Percentiles rank a stretch among this genome's conserved stretches.
Evolutionary conservation across 1,284 basidiomycete species (phyloP).

Genomic region (Trichosporon inkin): DNA sequence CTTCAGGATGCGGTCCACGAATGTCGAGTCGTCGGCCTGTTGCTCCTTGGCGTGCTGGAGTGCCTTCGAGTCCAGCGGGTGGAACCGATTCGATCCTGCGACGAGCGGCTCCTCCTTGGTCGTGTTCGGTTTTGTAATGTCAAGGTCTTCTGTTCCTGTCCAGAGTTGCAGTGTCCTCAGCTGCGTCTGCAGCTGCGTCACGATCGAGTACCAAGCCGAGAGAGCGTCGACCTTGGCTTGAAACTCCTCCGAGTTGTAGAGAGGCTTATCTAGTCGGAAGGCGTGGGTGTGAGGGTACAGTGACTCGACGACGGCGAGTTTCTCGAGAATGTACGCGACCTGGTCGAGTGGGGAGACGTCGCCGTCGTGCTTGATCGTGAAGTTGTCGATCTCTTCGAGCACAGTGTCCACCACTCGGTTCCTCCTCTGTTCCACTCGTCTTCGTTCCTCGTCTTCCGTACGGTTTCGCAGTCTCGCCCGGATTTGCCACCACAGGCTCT

Average conservation of each 20-base stretch:
- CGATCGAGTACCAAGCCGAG: constrained; percentile 81
- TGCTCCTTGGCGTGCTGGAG: constrained; percentile 28
- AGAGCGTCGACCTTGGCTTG: constrained; percentile 76
- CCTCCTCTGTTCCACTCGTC: constrained; percentile 74
- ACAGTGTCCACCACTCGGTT: constrained; percentile 73
- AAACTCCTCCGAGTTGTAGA: constrained; percentile 64
- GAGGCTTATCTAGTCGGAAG: constrained; percentile 71
- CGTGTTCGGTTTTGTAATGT: constrained; percentile 72
- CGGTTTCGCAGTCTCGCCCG: constrained; percentile 78
- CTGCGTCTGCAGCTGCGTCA: constrained; percentile 71
- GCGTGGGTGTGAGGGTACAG: constrained; percentile 81
- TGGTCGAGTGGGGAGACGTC: constrained; percentile 60
- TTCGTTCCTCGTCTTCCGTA: constrained; percentile 75
- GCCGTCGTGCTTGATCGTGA: constrained; percentile 52
- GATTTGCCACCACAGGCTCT: constrained; percentile 81
- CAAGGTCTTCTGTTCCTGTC: constrained; percentile 86
- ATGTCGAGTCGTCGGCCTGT: constrained; percentile 63
- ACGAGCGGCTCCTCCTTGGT: constrained; percentile 55
- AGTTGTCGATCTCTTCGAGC: constrained; percentile 75
- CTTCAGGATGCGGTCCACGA: constrained; percentile 91
- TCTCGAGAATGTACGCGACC: constrained; percentile 68
- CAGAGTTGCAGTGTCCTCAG: constrained; percentile 75
- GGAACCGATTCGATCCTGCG: constrained; percentile 36
- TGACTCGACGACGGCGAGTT: constrained; percentile 75
- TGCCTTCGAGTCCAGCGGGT: constrained; percentile 42